A percentile compares a stretch with the other conserved stretches of the same genome.
These are phyloP conservation scores for Aspergillus thermomutatus DNA, from an alignment of 2,329 filamentous ascomycete genomes.

Conservation along the genomic window DNA sequence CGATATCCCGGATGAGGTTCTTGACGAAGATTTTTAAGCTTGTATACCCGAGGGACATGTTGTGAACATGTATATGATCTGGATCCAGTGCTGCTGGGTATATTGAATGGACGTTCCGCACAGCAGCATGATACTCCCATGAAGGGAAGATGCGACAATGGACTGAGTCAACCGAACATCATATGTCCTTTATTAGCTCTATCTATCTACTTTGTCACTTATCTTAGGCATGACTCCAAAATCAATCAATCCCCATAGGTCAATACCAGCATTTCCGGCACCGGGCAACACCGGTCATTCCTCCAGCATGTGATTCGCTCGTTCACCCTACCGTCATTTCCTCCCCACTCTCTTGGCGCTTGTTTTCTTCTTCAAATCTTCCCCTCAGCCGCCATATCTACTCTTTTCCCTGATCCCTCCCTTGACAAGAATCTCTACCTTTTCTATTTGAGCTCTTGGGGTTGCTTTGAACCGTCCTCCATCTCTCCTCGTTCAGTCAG, in stretches of 20 bases:
- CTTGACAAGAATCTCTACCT: neutral
- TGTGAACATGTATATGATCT: neutral
- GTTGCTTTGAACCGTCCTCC: neutral
- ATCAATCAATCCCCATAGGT: neutral
- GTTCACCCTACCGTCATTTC: neutral
- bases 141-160: neutral
- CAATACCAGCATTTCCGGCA: neutral
- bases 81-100: neutral
- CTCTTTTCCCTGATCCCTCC: neutral
- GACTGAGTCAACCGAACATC: neutral
- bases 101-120: neutral
- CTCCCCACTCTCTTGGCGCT: neutral
- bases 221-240: neutral
- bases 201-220: neutral
- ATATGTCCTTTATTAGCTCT: neutral
- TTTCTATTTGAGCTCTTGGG: neutral
- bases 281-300: neutral
- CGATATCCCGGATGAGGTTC: slow-evolving; percentile 24
- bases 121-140: neutral
- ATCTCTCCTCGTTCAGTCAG: neutral
- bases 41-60: neutral
- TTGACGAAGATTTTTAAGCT: slow-evolving; percentile 24
- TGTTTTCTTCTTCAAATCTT: neutral
- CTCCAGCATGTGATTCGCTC: neutral
- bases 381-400: neutral